These are phyloP conservation scores for Mycena albidolilacea DNA, from an alignment of 768 basidiomycete genomes.

Conservation along the genomic window DNA sequence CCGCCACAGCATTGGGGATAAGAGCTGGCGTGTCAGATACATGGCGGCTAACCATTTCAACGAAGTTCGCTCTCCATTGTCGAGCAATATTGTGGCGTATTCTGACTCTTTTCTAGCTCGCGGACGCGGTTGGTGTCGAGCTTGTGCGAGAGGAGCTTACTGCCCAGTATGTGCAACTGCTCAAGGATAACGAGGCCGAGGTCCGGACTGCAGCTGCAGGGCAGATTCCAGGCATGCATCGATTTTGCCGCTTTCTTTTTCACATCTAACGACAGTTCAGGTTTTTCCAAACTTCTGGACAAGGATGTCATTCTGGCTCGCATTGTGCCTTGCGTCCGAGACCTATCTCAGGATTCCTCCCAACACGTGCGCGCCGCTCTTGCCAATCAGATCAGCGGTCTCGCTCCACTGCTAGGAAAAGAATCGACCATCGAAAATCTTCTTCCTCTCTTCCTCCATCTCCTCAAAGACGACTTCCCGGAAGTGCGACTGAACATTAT, in stretches of 20 bases:
- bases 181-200: constrained; percentile 99
- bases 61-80: constrained; percentile 66
- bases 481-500: constrained; percentile 98
- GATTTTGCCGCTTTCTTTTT: constrained; percentile 25
- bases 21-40: constrained; percentile 98
- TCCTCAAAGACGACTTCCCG: constrained; percentile 98
- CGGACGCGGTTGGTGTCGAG: constrained; percentile 90
- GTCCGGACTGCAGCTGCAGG: constrained; percentile 96
- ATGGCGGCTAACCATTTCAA: constrained; percentile 99
- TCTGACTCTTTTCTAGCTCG: constrained; percentile 68
- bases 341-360: constrained; percentile 92
- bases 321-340: constrained; percentile 95
- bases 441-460: constrained; percentile 95
- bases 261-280: constrained; percentile 57
- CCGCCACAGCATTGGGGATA: constrained; percentile 90
- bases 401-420: constrained; percentile 94
- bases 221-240: constrained; percentile 91
- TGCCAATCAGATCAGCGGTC: constrained; percentile 95
- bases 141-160: constrained; percentile 96
- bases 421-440: constrained; percentile 96
- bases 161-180: constrained; percentile 90
- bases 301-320: constrained; percentile 94
- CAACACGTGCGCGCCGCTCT: constrained; percentile 98
- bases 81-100: not conserved
- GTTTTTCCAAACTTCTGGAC: constrained; percentile 94